Conservation (phyloP, 2,329 filamentous ascomycete species). For the Aureobasidium sp. region DNA sequence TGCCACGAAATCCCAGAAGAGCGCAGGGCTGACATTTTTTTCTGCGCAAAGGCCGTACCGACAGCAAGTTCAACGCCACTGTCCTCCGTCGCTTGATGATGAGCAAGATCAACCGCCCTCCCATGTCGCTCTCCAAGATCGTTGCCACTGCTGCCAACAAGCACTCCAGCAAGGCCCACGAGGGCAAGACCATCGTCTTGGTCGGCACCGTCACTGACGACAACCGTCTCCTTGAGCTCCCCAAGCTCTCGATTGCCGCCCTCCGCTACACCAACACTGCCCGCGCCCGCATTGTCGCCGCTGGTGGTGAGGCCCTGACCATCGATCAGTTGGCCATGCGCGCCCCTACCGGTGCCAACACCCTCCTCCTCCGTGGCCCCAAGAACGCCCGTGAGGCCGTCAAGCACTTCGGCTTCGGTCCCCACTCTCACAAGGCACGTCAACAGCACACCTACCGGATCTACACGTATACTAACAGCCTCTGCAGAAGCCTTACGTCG, state of each 20-base stretch:
- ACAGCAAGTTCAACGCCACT: conserved; percentile 97
- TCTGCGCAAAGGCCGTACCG: conserved; percentile 73
- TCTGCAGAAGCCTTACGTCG: conserved; percentile 81
- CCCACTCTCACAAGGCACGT: conserved; percentile 91
- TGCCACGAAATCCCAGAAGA: background rate
- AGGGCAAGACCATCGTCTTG: conserved; percentile 81
- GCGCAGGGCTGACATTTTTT: conserved; percentile 16
- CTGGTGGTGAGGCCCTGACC: conserved; percentile 90
- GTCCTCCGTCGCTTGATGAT: conserved; percentile 95
- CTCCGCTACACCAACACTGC: conserved; percentile 96
- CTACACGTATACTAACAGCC: conserved; percentile 18
- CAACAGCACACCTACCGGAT: background rate
- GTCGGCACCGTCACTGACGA: conserved; percentile 96
- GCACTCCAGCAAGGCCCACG: conserved; percentile 47
- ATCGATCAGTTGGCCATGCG: conserved; percentile 95
- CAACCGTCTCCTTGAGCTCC: conserved; percentile 83
- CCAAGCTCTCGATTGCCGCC: conserved; percentile 89
- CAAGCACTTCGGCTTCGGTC: conserved; percentile 98
- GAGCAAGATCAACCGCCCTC: conserved; percentile 92
- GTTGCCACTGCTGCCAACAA: conserved; percentile 53
- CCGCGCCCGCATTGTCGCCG: conserved; percentile 84
- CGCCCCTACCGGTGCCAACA: conserved; percentile 93
- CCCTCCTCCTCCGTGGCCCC: conserved; percentile 90
- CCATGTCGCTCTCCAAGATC: conserved; percentile 90
- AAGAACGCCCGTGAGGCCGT: conserved; percentile 97